Evolutionary conservation across 176 grass and related monocot species (phyloP).

Genomic region (Cenchrus americanus): DNA sequence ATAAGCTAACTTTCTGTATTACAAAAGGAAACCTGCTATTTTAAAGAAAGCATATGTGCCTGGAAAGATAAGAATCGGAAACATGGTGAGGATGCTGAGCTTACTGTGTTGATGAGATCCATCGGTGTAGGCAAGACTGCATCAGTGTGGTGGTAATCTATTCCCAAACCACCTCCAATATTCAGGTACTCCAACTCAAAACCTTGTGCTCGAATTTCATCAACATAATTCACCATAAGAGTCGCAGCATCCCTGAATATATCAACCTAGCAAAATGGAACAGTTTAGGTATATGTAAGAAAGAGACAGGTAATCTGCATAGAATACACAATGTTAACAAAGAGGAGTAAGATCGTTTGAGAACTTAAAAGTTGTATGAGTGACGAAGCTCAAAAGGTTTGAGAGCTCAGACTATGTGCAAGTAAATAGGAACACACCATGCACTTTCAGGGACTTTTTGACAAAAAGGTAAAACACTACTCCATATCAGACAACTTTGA

Average conservation of each 20-base stretch:
- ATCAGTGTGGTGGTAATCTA: conserved; percentile 89
- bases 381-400: neutral
- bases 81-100: conserved; percentile 31
- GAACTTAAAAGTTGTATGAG: neutral
- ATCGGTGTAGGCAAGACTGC: conserved; percentile 84
- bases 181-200: conserved; percentile 95
- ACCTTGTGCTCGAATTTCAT: conserved; percentile 91
- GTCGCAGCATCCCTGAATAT: conserved; percentile 98
- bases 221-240: conserved; percentile 92
- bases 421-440: neutral
- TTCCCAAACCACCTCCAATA: conserved; percentile 92
- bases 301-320: neutral
- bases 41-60: neutral
- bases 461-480: neutral
- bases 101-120: conserved; percentile 97
- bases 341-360: neutral
- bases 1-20: conserved; percentile 1
- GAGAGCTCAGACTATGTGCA: neutral
- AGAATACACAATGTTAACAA: neutral
- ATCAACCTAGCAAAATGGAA: conserved; percentile 69
- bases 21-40: conserved; percentile 16
- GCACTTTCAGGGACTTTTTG: neutral
- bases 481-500: neutral
- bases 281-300: neutral
- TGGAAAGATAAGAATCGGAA: conserved; percentile 37